Base-by-base conservation (phyloP, 2,329 filamentous ascomycete species). In the Paecilomyces formosus region DNA sequence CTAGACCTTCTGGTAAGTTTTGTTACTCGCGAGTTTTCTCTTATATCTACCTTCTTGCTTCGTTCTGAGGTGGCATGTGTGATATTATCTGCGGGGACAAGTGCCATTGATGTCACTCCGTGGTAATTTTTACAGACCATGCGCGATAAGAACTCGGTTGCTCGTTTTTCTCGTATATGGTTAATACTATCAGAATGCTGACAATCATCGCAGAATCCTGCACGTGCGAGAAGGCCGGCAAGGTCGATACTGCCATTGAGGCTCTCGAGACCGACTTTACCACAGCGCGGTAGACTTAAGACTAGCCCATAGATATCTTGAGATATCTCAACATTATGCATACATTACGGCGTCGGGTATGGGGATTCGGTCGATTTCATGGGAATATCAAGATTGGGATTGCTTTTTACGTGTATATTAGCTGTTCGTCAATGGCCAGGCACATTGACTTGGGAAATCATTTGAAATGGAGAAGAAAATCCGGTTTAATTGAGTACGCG, bases 241-340 rank as follows among this genome's bases (percentile, higher is more conserved):
- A 83, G 64, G 82, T 85, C 57, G 83, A 83, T 45, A 80, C 81
- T 59, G 84, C 88, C 64, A 82, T 85, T 28, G 76, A 88, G 30
- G 55, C 33, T 53, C 55, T 74, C 65, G 92, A 97, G 84, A 89
- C 83, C 55, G 92, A 97, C 75, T 97, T 96, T 71, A 97, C 92
- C 39, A 90, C 87, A 57, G 85, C 83, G 78, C 21, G 33, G 53
- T 45, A 45, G 18, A 45, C n/a, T 39, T 45, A 45, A 45, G 18
- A 3, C 53, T 54, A 26, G 53, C 15, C 26, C 13, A 21, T 35
- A 6, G 12, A 6, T 26, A 13, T 26, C 24, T 26, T 26, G 3
- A n/a, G 2, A 26, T 26, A 6, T 28, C 21, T 24, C 21, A 52
- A 52, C 21, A 52, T 22, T 21, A 24, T 52, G 21, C 50, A 52